Evolutionary conservation across 176 grass and related monocot genomes (phyloP).

Genomic region (Alopecurus myosuroides): DNA sequence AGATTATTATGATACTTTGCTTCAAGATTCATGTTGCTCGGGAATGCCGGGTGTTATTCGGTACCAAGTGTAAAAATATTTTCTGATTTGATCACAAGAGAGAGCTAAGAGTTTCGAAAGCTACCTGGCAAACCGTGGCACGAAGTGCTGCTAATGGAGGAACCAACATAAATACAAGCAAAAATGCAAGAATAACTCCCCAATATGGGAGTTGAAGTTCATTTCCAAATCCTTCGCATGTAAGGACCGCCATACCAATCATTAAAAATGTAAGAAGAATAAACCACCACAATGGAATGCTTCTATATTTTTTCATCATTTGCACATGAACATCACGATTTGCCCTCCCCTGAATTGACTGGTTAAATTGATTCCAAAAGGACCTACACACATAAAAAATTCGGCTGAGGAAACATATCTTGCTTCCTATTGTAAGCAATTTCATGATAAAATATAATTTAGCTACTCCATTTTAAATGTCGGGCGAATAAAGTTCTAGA

Average conservation of each 20-base stretch:
- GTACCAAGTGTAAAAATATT: too few species aligned
- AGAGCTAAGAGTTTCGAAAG: not conserved
- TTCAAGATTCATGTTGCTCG: too few species aligned
- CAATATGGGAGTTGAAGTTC: slow-evolving; percentile 23
- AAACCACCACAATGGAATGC: slow-evolving; percentile 12
- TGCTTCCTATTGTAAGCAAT: not conserved
- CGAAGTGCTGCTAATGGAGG: not conserved
- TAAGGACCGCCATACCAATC: not conserved
- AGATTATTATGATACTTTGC: too few species aligned
- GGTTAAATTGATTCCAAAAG: not conserved
- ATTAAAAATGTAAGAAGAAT: not conserved
- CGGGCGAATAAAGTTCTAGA: not conserved
- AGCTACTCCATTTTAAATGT: not conserved
- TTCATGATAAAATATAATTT: not conserved
- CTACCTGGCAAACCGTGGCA: not conserved
- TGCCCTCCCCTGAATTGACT: not conserved
- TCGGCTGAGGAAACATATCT: not conserved
- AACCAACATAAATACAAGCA: not conserved
- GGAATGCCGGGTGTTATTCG: too few species aligned
- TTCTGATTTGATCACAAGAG: too few species aligned
- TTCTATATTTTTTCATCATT: too few species aligned
- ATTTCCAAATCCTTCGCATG: slow-evolving; percentile 11
- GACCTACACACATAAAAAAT: not conserved
- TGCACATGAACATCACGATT: not conserved
- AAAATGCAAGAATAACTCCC: slow-evolving; percentile 3